Conservation (phyloP, 2,329 filamentous ascomycete genomes). For the Tolypocladium amazonense region DNA sequence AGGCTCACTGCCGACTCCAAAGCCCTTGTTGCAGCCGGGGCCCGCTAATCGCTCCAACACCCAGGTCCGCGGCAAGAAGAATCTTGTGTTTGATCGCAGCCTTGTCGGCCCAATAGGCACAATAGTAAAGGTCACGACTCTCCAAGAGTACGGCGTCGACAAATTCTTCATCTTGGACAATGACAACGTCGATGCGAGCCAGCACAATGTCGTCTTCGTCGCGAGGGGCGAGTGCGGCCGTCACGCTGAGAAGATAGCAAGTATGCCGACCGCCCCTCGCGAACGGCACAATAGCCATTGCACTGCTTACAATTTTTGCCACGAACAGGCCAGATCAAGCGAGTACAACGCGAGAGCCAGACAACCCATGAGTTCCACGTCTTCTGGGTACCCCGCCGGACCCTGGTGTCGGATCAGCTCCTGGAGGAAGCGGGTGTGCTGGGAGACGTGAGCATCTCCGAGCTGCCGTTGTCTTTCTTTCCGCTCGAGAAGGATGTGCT, state of each 20-base stretch:
- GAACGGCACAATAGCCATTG: background rate
- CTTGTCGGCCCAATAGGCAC: constrained; percentile 83
- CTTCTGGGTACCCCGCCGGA: constrained; percentile 90
- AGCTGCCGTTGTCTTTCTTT: constrained; percentile 83
- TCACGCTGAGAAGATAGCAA: constrained; percentile 76
- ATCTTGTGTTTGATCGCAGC: constrained; percentile 83
- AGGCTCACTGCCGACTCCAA: constrained; percentile 13
- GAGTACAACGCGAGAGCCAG: constrained; percentile 76
- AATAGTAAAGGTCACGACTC: constrained; percentile 87
- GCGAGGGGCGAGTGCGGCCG: constrained; percentile 80
- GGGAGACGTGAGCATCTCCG: constrained; percentile 80
- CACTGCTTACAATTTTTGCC: constrained; percentile 21
- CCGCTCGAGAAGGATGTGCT: constrained; percentile 85
- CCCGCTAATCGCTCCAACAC: constrained; percentile 8
- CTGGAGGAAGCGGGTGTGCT: constrained; percentile 88
- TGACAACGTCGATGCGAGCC: constrained; percentile 84
- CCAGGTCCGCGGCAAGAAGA: constrained; percentile 97
- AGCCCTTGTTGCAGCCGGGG: background rate
- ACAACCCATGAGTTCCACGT: constrained; percentile 94
- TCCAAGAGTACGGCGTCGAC: constrained; percentile 96
- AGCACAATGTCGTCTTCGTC: constrained; percentile 91
- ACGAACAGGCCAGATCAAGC: constrained; percentile 72
- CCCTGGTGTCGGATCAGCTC: constrained; percentile 80
- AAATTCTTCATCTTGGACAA: constrained; percentile 97
- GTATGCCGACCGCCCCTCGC: constrained; percentile 40